Conservation (phyloP, 305 asterid genomes). For the Plantago lanceolata region DNA sequence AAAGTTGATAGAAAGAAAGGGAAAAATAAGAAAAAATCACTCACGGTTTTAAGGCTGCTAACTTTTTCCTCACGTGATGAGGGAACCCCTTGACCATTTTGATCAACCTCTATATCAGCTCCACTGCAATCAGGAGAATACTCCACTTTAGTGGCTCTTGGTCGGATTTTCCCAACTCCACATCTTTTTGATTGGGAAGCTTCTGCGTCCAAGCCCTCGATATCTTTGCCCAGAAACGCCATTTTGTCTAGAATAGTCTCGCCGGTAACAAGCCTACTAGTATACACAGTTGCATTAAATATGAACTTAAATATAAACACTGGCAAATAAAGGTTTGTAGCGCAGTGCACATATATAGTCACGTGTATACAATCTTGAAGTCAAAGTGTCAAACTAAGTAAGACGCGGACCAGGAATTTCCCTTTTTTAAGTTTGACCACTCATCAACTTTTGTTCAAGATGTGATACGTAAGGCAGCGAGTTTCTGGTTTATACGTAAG, state of each 20-base stretch:
- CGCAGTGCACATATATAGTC: no score
- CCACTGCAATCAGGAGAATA: conserved; percentile 63
- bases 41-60: conserved; percentile 95
- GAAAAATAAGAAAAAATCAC: conserved; percentile 24
- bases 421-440: no score
- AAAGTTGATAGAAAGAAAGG: no score
- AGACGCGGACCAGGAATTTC: no score
- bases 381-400: no score
- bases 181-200: conserved; percentile 54
- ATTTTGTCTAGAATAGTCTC: conserved; percentile 37
- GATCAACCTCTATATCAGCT: conserved; percentile 75
- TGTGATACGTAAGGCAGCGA: no score
- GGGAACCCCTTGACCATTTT: conserved; percentile 64
- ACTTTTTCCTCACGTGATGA: conserved; percentile 96
- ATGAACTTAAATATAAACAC: no score
- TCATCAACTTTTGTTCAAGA: no score
- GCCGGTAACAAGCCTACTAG: conserved; percentile 39
- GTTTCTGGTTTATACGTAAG: no score
- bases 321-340: neutral
- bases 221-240: conserved; percentile 46
- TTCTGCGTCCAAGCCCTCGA: conserved; percentile 64
- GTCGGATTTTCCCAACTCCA: conserved; percentile 60
- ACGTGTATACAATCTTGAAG: no score
- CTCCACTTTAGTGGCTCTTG: conserved; percentile 59
- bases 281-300: conserved; percentile 14